A percentile compares a stretch with the other conserved stretches of the same genome.
Evolutionary conservation across 768 basidiomycete species (phyloP).

Genomic region (Leccinum truebloodii): DNA sequence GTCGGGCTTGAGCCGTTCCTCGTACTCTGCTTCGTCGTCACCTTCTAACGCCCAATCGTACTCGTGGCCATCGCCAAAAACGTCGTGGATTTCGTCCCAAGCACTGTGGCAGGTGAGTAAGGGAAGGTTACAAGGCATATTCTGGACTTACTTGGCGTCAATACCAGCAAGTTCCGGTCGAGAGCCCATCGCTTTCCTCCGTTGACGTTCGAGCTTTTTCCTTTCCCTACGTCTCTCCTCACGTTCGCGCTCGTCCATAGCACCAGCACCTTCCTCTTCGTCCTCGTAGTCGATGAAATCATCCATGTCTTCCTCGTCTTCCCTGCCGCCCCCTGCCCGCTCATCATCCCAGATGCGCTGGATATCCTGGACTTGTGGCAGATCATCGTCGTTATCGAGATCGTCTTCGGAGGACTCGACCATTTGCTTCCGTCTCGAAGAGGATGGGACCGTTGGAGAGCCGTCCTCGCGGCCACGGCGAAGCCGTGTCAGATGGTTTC

Average conservation of each 20-base stretch:
- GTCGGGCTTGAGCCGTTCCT: constrained; percentile 59
- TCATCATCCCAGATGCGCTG: constrained; percentile 84
- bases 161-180: constrained; percentile 77
- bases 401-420: constrained; percentile 82
- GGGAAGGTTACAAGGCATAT: background rate
- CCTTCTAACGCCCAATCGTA: constrained; percentile 93
- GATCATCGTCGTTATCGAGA: constrained; percentile 53
- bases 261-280: constrained; percentile 79
- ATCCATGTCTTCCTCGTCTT: constrained; percentile 66
- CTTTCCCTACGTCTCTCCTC: constrained; percentile 74
- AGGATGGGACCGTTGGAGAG: constrained; percentile 63
- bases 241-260: constrained; percentile 72
- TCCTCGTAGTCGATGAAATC: constrained; percentile 80
- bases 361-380: constrained; percentile 56
- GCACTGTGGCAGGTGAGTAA: constrained; percentile 52
- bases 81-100: constrained; percentile 94
- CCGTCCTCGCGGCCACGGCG: constrained; percentile 75
- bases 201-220: constrained; percentile 59
- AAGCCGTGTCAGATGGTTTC: constrained; percentile 70
- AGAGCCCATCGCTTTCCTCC: constrained; percentile 63
- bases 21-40: constrained; percentile 59
- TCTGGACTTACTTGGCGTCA: constrained; percentile 69
- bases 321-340: constrained; percentile 42
- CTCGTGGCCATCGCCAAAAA: constrained; percentile 68
- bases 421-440: constrained; percentile 57